Conservation (phyloP, 306 rosid species). For the Citrullus amarus region DNA sequence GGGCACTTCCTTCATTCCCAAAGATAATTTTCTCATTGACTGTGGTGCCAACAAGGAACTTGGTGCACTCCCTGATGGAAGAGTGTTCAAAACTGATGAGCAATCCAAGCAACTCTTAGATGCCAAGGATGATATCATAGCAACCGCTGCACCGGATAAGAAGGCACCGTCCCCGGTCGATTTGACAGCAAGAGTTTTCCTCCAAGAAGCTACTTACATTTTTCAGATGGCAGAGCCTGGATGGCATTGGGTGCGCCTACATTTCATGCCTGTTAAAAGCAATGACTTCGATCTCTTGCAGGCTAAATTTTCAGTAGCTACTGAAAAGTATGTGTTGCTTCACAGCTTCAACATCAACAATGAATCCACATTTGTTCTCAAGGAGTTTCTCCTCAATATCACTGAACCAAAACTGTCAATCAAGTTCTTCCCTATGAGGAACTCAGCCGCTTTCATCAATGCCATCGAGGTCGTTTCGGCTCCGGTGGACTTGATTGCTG, state of each 20-base stretch:
- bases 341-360: slow-evolving; percentile 43
- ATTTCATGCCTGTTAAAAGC: slow-evolving; percentile 37
- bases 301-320: slow-evolving; percentile 40
- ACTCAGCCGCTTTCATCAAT: slow-evolving; percentile 26
- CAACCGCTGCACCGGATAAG: slow-evolving; percentile 8
- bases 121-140: slow-evolving; percentile 42
- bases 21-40: slow-evolving; percentile 58
- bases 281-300: slow-evolving; percentile 29
- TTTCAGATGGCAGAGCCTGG: slow-evolving; percentile 45
- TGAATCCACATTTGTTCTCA: slow-evolving; percentile 25
- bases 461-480: slow-evolving; percentile 41
- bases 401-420: slow-evolving; percentile 27
- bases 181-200: slow-evolving; percentile 48
- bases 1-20: slow-evolving; percentile 30
- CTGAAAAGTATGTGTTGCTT: slow-evolving; percentile 37
- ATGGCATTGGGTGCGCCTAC: slow-evolving; percentile 52
- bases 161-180: slow-evolving; percentile 34
- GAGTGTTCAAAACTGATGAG: slow-evolving; percentile 56
- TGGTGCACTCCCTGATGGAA: slow-evolving; percentile 47
- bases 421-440: slow-evolving; percentile 30
- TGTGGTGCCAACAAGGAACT: slow-evolving; percentile 47
- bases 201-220: slow-evolving; percentile 37
- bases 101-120: slow-evolving; percentile 36
- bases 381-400: slow-evolving; percentile 33
- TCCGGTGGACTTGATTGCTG: slow-evolving; percentile 19